phyloP scores from a whole-genome alignment of 2,329 filamentous ascomycete genomes.

The Colletotrichum gigasporum region DNA sequence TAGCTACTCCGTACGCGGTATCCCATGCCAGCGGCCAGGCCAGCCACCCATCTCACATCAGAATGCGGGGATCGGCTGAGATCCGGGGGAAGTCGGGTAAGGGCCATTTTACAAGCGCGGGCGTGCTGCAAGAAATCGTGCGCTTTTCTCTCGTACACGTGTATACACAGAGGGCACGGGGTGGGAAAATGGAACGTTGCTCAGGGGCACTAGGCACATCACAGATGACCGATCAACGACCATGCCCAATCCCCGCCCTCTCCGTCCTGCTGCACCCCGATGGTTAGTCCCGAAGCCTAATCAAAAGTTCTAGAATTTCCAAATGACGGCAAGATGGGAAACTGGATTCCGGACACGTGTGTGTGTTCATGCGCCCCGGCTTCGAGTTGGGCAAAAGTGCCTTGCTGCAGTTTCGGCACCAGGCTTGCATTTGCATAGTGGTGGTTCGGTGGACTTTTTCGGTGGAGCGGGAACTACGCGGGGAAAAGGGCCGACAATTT shows the following conservation, averaged over 20 bases:
- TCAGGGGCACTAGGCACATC: not conserved
- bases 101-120: not conserved
- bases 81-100: slow-evolving; percentile 4
- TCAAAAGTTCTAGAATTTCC: too few relatives aligned
- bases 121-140: not conserved
- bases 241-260: too few relatives aligned
- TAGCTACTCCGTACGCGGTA: too few relatives aligned
- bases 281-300: too few relatives aligned
- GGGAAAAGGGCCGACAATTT: slow-evolving; percentile 23
- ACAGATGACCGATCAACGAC: not conserved
- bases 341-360: too few relatives aligned
- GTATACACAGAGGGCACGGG: too few relatives aligned
- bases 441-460: too few relatives aligned
- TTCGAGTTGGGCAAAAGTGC: too few relatives aligned
- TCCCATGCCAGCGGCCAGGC: not conserved
- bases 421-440: too few relatives aligned
- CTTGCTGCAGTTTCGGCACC: not conserved
- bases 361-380: too few relatives aligned
- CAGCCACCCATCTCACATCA: not conserved
- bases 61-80: slow-evolving; percentile 13
- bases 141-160: not conserved
- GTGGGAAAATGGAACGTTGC: slow-evolving; percentile 20
- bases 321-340: not conserved
- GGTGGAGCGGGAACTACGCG: slow-evolving; percentile 20
- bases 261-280: not conserved